A percentile compares a stretch with the other conserved stretches of the same genome.
These are phyloP conservation scores for Saposhnikovia divaricata DNA, from an alignment of 129 eudicot species.

Conservation along the genomic window DNA sequence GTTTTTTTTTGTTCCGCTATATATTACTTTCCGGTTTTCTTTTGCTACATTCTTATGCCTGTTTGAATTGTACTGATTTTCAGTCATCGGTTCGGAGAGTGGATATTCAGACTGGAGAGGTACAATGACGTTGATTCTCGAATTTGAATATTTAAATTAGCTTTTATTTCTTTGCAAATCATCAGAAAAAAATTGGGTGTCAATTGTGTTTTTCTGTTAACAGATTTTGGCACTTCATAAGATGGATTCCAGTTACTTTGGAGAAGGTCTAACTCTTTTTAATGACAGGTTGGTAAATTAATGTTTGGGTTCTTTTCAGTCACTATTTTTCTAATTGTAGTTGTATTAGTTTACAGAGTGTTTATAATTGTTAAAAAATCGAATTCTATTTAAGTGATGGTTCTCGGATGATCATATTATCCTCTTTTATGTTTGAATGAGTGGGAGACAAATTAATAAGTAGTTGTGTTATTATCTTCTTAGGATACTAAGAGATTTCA, in stretches of 20 bases:
- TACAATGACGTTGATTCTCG: conserved; percentile 9
- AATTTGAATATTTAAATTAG: neutral
- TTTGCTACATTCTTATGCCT: neutral
- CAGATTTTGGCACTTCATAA: conserved; percentile 54
- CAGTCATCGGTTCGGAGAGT: conserved; percentile 94
- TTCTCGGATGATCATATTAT: neutral
- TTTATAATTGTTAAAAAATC: neutral
- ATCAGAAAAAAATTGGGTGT: neutral
- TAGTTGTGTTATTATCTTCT: too few species aligned
- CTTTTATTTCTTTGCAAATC: neutral
- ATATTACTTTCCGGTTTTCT: neutral
- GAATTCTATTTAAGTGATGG: neutral
- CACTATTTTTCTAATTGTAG: neutral
- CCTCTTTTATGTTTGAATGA: too few species aligned
- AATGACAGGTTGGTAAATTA: conserved; percentile 51
- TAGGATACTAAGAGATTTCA: too few species aligned
- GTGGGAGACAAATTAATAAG: too few species aligned
- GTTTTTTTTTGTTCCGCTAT: neutral
- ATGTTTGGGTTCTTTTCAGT: neutral
- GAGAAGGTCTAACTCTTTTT: conserved; percentile 90
- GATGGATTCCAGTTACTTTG: conserved; percentile 55
- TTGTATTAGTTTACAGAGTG: neutral
- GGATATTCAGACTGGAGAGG: conserved; percentile 72
- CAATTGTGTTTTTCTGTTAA: conserved; percentile 11
- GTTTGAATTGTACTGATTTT: conserved; percentile 5